phyloP scores from a whole-genome alignment of 768 basidiomycete species.

The Omphalotus guepiniiformis region DNA sequence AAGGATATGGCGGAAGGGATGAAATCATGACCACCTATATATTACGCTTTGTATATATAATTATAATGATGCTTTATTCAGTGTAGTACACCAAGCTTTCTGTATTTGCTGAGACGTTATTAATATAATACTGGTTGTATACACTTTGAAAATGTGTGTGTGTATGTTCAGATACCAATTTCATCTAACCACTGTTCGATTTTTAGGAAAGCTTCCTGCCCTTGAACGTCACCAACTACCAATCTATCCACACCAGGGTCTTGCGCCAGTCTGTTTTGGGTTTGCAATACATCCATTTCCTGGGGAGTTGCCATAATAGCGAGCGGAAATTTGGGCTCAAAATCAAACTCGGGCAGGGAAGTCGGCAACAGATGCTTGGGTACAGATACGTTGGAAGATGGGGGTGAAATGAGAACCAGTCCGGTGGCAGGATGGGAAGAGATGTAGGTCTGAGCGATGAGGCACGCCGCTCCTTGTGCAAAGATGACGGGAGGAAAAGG shows the following conservation, averaged over 20 bases:
- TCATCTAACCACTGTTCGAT: conserved; percentile 55
- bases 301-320: conserved; percentile 39
- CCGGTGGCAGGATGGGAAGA: conserved; percentile 62
- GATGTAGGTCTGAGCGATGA: conserved; percentile 65
- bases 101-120: conserved; percentile 2
- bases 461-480: conserved; percentile 41
- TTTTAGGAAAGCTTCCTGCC: conserved; percentile 32
- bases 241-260: conserved; percentile 36
- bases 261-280: conserved; percentile 36
- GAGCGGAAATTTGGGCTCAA: conserved; percentile 60
- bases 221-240: conserved; percentile 29
- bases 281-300: conserved; percentile 30
- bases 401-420: conserved; percentile 58
- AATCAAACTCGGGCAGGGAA: conserved; percentile 48
- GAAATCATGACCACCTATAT: conserved; percentile 9
- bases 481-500: conserved; percentile 59
- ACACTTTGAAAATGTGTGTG: no score
- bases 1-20: conserved; percentile 27
- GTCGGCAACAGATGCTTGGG: conserved; percentile 27
- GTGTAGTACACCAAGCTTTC: no score
- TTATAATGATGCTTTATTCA: no score
- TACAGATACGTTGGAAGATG: conserved; percentile 35
- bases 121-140: background rate
- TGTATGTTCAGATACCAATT: conserved; percentile 38
- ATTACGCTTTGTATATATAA: no score